Evolutionary conservation across 2,329 filamentous ascomycete species (phyloP).

Genomic region (Epichloe elymi): DNA sequence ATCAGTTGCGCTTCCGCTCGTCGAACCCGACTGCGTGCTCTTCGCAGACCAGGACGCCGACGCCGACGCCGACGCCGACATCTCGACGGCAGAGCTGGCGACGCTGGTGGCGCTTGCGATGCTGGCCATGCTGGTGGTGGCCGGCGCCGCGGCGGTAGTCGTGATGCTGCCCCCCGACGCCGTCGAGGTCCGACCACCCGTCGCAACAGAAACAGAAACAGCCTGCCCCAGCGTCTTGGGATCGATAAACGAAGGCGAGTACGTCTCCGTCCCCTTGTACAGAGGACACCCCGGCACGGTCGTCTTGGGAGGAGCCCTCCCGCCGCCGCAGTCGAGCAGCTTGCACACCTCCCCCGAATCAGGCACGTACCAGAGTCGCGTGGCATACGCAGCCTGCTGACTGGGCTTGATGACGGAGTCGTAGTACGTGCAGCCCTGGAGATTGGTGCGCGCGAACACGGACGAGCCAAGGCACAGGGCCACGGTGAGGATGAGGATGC

Average conservation of each 20-base stretch:
- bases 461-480: conserved; percentile 18
- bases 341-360: conserved; percentile 51
- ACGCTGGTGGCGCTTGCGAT: background rate
- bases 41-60: too few species aligned
- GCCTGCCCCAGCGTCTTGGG: conserved; percentile 14
- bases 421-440: conserved; percentile 31
- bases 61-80: too few species aligned
- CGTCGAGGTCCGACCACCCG: background rate
- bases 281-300: conserved; percentile 45
- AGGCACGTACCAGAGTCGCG: conserved; percentile 46
- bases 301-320: conserved; percentile 47
- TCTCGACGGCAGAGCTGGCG: too few species aligned
- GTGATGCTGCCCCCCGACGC: conserved; percentile 1
- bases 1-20: background rate
- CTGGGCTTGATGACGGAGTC: conserved; percentile 17
- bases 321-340: conserved; percentile 54
- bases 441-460: conserved; percentile 30
- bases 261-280: conserved; percentile 43
- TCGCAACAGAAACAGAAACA: background rate
- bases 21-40: too few species aligned
- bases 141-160: background rate
- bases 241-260: conserved; percentile 36
- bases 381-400: conserved; percentile 25
- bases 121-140: too few species aligned
- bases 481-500: conserved; percentile 13